Evolutionary conservation across 1,284 basidiomycete species (phyloP).

Genomic region (Austroboletus niveus): DNA sequence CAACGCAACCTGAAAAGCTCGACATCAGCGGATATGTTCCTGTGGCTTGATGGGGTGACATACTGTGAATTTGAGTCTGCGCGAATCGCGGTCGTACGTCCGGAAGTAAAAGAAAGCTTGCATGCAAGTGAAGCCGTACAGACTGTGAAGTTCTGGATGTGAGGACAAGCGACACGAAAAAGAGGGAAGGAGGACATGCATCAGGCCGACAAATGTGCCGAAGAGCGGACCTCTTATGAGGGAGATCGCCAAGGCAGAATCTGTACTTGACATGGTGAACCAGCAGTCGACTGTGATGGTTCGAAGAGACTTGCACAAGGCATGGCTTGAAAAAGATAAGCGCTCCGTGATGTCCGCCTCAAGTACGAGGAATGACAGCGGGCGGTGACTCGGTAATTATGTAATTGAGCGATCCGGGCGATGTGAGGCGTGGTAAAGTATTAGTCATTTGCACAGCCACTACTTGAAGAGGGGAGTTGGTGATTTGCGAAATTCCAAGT

Average conservation of each 20-base stretch:
- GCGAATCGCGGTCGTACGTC: constrained; percentile 22
- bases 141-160: constrained; percentile 4
- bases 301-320: too few relatives aligned
- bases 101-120: constrained; percentile 30
- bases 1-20: constrained; percentile 18
- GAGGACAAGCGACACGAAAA: constrained; percentile 4
- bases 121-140: constrained; percentile 31
- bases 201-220: constrained; percentile 26
- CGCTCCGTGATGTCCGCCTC: too few relatives aligned
- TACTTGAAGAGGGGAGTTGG: neutral
- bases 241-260: constrained; percentile 2
- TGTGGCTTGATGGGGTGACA: neutral
- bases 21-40: neutral
- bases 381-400: too few relatives aligned
- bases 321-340: too few relatives aligned
- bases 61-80: constrained; percentile 25
- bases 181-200: constrained; percentile 12
- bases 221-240: constrained; percentile 28
- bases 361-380: neutral
- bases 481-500: constrained; percentile 25
- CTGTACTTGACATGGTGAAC: neutral
- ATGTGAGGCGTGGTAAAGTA: constrained; percentile 16
- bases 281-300: too few relatives aligned
- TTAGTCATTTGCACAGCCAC: constrained; percentile 23
- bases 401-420: too few relatives aligned